Evolutionary conservation across 1,284 basidiomycete species (phyloP).

Genomic region (Stereum hirsutum): DNA sequence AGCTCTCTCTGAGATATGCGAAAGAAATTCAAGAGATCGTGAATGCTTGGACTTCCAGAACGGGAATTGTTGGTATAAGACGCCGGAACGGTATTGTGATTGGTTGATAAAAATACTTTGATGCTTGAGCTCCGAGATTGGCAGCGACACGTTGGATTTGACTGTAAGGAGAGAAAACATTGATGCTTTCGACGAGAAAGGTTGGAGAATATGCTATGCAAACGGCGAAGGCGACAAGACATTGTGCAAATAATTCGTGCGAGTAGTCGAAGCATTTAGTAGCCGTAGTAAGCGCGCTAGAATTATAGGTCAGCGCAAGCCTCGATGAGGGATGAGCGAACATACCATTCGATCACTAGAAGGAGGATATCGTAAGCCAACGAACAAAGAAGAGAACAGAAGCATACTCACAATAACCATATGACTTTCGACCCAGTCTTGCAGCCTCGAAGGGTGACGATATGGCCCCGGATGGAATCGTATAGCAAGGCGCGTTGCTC

Average conservation of each 20-base stretch:
- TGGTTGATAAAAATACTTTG: background rate
- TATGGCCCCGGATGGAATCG: conserved; percentile 76
- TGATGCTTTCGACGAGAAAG: conserved; percentile 3
- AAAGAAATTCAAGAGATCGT: too few species aligned
- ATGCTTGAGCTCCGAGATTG: conserved; percentile 2
- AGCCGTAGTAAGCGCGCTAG: conserved; percentile 39
- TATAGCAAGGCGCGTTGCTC: conserved; percentile 70
- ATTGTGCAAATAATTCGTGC: conserved; percentile 6
- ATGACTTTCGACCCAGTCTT: conserved; percentile 84
- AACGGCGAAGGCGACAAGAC: conserved; percentile 2
- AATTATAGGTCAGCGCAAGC: conserved; percentile 8
- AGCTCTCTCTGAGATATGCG: too few species aligned
- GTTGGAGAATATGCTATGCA: conserved; percentile 1
- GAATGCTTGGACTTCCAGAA: too few species aligned
- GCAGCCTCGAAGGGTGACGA: conserved; percentile 76
- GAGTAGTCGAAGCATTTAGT: conserved; percentile 17
- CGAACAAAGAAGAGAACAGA: background rate
- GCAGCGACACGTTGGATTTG: conserved; percentile 1
- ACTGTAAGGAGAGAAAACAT: conserved; percentile 1
- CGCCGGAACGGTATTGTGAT: too few species aligned
- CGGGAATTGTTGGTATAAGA: too few species aligned
- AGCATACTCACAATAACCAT: conserved; percentile 68
- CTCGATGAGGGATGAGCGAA: conserved; percentile 6
- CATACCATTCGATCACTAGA: conserved; percentile 41
- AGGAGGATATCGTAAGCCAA: conserved; percentile 4